Conservation (phyloP, 129 eudicot species). For the Artemisia argyi region DNA sequence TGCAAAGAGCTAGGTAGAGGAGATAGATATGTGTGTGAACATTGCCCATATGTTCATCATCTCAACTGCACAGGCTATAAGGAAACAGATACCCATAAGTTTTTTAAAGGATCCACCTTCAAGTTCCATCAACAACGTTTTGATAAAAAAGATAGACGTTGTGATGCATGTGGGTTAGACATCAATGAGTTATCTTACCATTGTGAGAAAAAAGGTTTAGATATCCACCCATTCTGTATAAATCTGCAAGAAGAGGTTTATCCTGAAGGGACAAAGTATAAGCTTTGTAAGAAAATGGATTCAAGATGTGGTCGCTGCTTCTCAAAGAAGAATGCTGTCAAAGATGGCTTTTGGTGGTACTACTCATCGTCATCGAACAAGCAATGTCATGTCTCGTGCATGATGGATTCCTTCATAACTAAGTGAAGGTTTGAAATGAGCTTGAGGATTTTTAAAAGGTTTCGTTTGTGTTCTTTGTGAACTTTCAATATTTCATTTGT, state of each 20-base stretch:
- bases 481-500: too few species aligned
- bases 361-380: not conserved
- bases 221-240: slow-evolving; percentile 17
- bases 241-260: not conserved
- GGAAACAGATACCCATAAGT: not conserved
- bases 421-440: too few species aligned
- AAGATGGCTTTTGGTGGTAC: not conserved
- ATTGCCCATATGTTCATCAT: slow-evolving; percentile 14
- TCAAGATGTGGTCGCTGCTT: not conserved
- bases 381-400: slow-evolving; percentile 10
- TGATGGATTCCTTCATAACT: not conserved
- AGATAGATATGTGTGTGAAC: slow-evolving; percentile 4
- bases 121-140: not conserved
- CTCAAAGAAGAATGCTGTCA: not conserved
- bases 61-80: not conserved
- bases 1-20: slow-evolving; percentile 8
- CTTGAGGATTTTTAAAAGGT: too few species aligned
- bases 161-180: slow-evolving; percentile 11
- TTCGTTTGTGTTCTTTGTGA: too few species aligned
- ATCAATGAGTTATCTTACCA: slow-evolving; percentile 7
- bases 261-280: not conserved
- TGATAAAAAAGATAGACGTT: not conserved
- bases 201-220: not conserved
- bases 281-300: not conserved
- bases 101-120: slow-evolving; percentile 8